A percentile compares a stretch with the other conserved stretches of the same genome.
Evolutionary conservation across 2,329 filamentous ascomycete genomes (phyloP).

Genomic region (Coniochaeta ligniaria): DNA sequence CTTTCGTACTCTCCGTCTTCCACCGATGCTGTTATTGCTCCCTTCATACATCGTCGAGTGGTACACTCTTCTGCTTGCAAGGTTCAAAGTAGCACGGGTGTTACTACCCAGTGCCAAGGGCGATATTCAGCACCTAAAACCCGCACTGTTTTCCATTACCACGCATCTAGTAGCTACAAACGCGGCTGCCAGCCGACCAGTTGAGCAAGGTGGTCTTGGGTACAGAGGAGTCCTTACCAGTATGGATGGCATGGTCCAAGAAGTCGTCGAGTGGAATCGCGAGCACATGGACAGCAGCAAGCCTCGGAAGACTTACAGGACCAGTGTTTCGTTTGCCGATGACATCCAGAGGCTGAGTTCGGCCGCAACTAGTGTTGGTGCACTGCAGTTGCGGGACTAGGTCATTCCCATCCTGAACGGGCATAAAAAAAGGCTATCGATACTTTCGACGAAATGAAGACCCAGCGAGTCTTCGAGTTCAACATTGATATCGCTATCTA

Average conservation of each 20-base stretch:
- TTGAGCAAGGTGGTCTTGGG: constrained; percentile 33
- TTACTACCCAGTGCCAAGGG: constrained; percentile 10
- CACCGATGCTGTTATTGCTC: constrained; percentile 27
- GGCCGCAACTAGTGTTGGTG: background rate
- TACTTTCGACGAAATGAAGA: no score
- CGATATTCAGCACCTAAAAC: constrained; percentile 30
- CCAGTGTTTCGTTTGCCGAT: constrained; percentile 29
- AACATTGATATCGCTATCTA: no score
- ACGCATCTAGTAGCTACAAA: constrained; percentile 30
- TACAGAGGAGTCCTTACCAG: constrained; percentile 28
- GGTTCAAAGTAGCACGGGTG: constrained; percentile 6
- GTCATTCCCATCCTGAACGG: background rate
- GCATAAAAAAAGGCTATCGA: no score
- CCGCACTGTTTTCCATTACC: constrained; percentile 26
- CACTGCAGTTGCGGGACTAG: background rate
- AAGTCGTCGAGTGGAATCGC: constrained; percentile 32
- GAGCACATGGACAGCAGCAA: constrained; percentile 23
- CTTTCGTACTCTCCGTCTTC: constrained; percentile 22
- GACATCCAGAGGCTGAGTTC: constrained; percentile 23
- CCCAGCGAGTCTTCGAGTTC: no score
- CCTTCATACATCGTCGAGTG: constrained; percentile 29
- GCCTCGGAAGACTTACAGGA: constrained; percentile 24
- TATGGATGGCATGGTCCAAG: constrained; percentile 32
- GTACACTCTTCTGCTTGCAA: constrained; percentile 21
- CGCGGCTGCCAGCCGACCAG: constrained; percentile 23